These are phyloP conservation scores for Picochlorum sp. DNA, from an alignment of 139 green algal genomes.

Conservation along the genomic window DNA sequence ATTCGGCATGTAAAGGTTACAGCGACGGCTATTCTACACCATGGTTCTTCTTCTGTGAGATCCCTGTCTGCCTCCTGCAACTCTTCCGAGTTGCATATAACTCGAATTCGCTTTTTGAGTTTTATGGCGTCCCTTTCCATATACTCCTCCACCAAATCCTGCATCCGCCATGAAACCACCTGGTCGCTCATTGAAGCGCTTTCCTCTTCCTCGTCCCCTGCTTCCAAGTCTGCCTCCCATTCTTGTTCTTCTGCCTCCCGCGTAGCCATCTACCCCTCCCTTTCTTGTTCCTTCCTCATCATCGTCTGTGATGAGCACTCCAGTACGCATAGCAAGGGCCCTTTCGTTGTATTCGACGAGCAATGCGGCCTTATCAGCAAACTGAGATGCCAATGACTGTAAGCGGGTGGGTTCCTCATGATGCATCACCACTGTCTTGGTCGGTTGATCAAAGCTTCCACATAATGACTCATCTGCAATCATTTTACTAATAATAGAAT, in stretches of 20 bases:
- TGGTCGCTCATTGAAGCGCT: background rate
- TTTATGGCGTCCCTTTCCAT: conserved; percentile 7
- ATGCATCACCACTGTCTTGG: conserved; percentile 86
- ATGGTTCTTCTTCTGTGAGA: background rate
- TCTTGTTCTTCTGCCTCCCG: conserved; percentile 17
- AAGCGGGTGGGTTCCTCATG: conserved; percentile 61
- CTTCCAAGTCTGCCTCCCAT: conserved; percentile 29
- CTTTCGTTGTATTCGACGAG: conserved; percentile 95
- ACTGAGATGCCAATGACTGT: conserved; percentile 55
- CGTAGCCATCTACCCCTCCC: background rate
- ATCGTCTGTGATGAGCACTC: conserved; percentile 42
- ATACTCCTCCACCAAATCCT: conserved; percentile 20
- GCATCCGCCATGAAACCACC: conserved; percentile 1
- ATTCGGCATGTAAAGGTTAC: too few species aligned
- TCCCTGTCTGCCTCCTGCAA: background rate
- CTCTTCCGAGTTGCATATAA: conserved; percentile 12
- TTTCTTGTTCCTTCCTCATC: conserved; percentile 7
- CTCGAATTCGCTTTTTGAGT: conserved; percentile 16
- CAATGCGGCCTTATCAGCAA: conserved; percentile 63
- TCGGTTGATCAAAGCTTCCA: conserved; percentile 88
- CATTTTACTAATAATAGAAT: conserved; percentile 73
- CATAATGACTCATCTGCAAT: conserved; percentile 84
- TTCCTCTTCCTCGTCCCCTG: conserved; percentile 17
- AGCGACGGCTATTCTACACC: background rate
- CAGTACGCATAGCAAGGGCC: conserved; percentile 71